Conservation (phyloP, 345 rosid genomes). For the Garcia nutans region DNA sequence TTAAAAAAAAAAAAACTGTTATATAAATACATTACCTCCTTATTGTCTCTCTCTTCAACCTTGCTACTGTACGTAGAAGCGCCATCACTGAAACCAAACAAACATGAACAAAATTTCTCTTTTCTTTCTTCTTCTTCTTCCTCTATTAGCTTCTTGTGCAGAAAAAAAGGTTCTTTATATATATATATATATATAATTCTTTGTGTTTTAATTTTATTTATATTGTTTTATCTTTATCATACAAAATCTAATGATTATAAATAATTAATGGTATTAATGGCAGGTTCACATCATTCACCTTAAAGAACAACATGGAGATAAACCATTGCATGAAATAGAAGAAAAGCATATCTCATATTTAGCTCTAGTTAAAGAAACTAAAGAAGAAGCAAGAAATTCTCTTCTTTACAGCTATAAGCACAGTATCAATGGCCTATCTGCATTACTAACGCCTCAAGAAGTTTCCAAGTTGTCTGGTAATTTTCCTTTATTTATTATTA, state of each 20-base stretch:
- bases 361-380: conserved; percentile 52
- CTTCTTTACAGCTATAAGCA: conserved; percentile 86
- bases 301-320: conserved; percentile 56
- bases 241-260: too few species aligned
- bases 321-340: conserved; percentile 55
- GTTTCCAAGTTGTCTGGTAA: conserved; percentile 66
- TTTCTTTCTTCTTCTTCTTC: conserved; percentile 37
- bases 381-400: conserved; percentile 63
- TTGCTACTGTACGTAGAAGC: conserved; percentile 3
- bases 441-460: conserved; percentile 57
- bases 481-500: too few species aligned
- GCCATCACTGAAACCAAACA: not conserved
- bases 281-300: conserved; percentile 75
- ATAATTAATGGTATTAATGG: not conserved
- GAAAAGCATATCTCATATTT: conserved; percentile 62
- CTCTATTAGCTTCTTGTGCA: conserved; percentile 44
- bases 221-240: not conserved
- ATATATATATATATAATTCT: too few species aligned
- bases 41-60: conserved; percentile 3
- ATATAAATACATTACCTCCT: too few species aligned
- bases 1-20: too few species aligned
- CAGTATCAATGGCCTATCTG: conserved; percentile 83
- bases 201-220: not conserved
- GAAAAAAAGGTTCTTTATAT: conserved; percentile 39
- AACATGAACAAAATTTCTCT: conserved; percentile 33